phyloP scores from a whole-genome alignment of 1,139 yeast genomes.

The Hansenula sp. region DNA sequence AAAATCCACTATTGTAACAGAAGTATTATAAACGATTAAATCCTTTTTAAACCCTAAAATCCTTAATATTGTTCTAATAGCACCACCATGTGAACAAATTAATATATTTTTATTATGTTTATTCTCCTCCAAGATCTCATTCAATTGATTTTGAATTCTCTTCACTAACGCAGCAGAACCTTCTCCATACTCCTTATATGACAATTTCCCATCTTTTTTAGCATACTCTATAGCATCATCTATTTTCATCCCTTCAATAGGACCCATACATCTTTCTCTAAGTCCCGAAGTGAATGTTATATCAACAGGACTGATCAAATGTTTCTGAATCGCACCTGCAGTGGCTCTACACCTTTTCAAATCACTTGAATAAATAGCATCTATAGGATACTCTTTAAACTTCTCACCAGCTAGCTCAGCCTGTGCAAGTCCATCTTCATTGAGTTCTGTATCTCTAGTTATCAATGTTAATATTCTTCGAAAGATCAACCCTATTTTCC shows the following conservation, averaged over 20 bases:
- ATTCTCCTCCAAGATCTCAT: slow-evolving; percentile 34
- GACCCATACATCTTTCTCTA: slow-evolving; percentile 82
- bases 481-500: slow-evolving; percentile 1
- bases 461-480: slow-evolving; percentile 1
- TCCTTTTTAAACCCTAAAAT: slow-evolving; percentile 38
- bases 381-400: slow-evolving; percentile 39
- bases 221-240: slow-evolving; percentile 62
- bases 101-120: slow-evolving; percentile 44
- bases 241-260: slow-evolving; percentile 68
- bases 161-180: slow-evolving; percentile 37
- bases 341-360: slow-evolving; percentile 53
- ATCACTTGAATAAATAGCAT: slow-evolving; percentile 55
- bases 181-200: slow-evolving; percentile 55
- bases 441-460: slow-evolving; percentile 47
- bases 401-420: slow-evolving; percentile 46
- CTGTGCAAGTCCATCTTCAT: slow-evolving; percentile 53
- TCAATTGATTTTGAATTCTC: slow-evolving; percentile 50
- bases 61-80: slow-evolving; percentile 55
- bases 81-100: slow-evolving; percentile 85
- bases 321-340: slow-evolving; percentile 11
- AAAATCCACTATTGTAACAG: slow-evolving; percentile 61
- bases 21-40: slow-evolving; percentile 64
- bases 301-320: slow-evolving; percentile 12
- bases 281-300: slow-evolving; percentile 32
- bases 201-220: slow-evolving; percentile 36